Percentiles rank a stretch among this genome's conserved stretches.
phyloP scores from a whole-genome alignment of 2,329 filamentous ascomycete species.

The Sclerotinia spermophila region DNA sequence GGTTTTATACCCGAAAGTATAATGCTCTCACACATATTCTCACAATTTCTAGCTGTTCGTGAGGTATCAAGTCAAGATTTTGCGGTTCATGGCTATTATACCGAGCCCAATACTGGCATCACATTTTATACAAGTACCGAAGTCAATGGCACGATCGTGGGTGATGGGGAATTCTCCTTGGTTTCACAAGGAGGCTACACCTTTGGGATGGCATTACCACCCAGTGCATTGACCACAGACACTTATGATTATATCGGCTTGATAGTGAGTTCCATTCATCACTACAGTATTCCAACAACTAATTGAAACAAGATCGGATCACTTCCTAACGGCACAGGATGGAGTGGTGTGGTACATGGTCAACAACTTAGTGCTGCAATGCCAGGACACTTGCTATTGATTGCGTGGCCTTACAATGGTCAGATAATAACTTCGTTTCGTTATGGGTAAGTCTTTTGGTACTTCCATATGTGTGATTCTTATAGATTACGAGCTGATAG shows the following conservation, averaged over 20 bases:
- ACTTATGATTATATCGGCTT: conserved; percentile 58
- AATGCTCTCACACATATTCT: neutral
- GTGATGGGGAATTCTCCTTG: conserved; percentile 33
- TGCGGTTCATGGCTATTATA: conserved; percentile 39
- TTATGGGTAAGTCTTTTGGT: conserved; percentile 40
- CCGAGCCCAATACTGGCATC: conserved; percentile 49
- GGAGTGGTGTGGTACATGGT: conserved; percentile 55
- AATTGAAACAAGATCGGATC: conserved; percentile 39
- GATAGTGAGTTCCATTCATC: conserved; percentile 42
- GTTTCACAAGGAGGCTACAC: conserved; percentile 43
- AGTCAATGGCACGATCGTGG: conserved; percentile 39
- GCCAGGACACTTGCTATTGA: conserved; percentile 54
- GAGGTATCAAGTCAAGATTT: conserved; percentile 33
- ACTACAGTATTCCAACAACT: neutral
- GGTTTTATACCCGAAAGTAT: neutral
- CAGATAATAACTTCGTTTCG: conserved; percentile 56
- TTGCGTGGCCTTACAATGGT: conserved; percentile 52
- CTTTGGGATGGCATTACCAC: conserved; percentile 54
- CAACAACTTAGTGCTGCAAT: conserved; percentile 45
- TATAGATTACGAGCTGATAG: neutral
- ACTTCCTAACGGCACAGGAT: conserved; percentile 49
- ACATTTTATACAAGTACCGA: conserved; percentile 50
- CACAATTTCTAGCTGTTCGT: conserved; percentile 25
- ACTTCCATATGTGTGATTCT: neutral
- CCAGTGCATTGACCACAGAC: conserved; percentile 45